Evolutionary conservation across 495 filamentous ascomycete species (phyloP).

Genomic region (Bathelium albidoporum): DNA sequence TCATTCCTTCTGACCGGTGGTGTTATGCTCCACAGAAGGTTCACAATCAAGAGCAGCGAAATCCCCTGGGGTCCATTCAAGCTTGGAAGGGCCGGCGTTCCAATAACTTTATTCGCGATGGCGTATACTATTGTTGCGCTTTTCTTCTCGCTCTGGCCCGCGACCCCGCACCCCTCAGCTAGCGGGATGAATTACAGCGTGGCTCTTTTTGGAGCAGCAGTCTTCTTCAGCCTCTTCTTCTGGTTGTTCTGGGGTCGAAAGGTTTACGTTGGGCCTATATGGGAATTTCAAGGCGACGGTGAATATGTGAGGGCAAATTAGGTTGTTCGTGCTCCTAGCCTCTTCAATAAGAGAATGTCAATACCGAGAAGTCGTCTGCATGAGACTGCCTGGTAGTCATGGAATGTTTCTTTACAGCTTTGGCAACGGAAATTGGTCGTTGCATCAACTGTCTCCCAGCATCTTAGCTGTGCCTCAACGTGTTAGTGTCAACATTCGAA

Average conservation of each 20-base stretch:
- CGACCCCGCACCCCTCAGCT: constrained; percentile 11
- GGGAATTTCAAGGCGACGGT: background rate
- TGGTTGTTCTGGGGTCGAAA: background rate
- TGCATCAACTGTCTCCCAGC: too few species aligned
- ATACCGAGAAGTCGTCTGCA: too few species aligned
- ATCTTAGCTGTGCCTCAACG: too few species aligned
- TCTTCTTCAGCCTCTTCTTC: constrained; percentile 12
- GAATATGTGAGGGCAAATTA: background rate
- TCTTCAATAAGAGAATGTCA: too few species aligned
- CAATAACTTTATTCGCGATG: constrained; percentile 17
- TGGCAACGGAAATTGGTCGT: too few species aligned
- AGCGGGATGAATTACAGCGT: constrained; percentile 19
- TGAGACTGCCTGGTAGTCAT: too few species aligned
- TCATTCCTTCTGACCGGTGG: constrained; percentile 17
- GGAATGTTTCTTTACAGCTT: too few species aligned
- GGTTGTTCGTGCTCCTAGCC: too few species aligned
- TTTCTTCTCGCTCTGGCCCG: constrained; percentile 17
- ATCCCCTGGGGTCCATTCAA: background rate
- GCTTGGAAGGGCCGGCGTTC: constrained; percentile 4
- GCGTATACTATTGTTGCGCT: constrained; percentile 16
- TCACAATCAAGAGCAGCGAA: background rate
- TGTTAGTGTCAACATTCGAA: too few species aligned
- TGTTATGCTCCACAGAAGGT: constrained; percentile 15
- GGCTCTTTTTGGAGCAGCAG: constrained; percentile 16
- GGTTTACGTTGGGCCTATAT: background rate